Evolutionary conservation across 805 yeast genomes (phyloP).

Genomic region (Saccharomyces eubayanus): DNA sequence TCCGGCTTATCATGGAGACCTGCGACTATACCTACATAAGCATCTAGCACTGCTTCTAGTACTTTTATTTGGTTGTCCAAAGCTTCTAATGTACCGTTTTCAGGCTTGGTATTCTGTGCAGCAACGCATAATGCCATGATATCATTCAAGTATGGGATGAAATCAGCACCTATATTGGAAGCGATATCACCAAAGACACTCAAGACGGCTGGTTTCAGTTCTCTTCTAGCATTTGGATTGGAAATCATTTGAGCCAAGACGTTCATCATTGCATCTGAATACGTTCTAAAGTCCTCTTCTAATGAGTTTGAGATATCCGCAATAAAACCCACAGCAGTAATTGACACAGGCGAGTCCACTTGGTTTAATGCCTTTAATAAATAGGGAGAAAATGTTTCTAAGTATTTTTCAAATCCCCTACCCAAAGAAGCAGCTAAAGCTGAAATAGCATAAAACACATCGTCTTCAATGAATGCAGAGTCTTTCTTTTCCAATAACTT

Average conservation of each 20-base stretch:
- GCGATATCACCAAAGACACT: slow-evolving; percentile 97
- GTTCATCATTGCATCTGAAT: slow-evolving; percentile 73
- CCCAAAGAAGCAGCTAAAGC: slow-evolving; percentile 81
- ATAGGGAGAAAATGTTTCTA: slow-evolving; percentile 77
- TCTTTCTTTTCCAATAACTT: slow-evolving; percentile 56
- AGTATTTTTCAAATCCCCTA: slow-evolving; percentile 59
- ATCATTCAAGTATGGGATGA: slow-evolving; percentile 65
- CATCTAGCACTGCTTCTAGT: slow-evolving; percentile 85
- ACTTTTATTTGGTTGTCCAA: slow-evolving; percentile 65
- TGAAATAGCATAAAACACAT: slow-evolving; percentile 83
- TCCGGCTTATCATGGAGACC: slow-evolving; percentile 71
- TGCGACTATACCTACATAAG: slow-evolving; percentile 90
- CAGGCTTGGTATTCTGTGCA: slow-evolving; percentile 55
- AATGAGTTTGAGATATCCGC: slow-evolving; percentile 91
- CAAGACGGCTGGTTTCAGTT: slow-evolving; percentile 76
- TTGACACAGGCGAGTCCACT: slow-evolving; percentile 74
- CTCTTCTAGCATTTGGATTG: slow-evolving; percentile 60
- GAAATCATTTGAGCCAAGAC: slow-evolving; percentile 69
- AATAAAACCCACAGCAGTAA: slow-evolving; percentile 87
- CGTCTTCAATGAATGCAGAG: slow-evolving; percentile 79
- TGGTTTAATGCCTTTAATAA: slow-evolving; percentile 71
- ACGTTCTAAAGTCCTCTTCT: slow-evolving; percentile 63
- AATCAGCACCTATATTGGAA: slow-evolving; percentile 69
- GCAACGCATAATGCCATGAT: slow-evolving; percentile 71
- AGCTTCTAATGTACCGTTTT: slow-evolving; percentile 63